A percentile compares a stretch with the other conserved stretches of the same genome.
Conservation (phyloP, 2,329 filamentous ascomycete species). For the Ophiocordyceps camponoti-floridani region DNA sequence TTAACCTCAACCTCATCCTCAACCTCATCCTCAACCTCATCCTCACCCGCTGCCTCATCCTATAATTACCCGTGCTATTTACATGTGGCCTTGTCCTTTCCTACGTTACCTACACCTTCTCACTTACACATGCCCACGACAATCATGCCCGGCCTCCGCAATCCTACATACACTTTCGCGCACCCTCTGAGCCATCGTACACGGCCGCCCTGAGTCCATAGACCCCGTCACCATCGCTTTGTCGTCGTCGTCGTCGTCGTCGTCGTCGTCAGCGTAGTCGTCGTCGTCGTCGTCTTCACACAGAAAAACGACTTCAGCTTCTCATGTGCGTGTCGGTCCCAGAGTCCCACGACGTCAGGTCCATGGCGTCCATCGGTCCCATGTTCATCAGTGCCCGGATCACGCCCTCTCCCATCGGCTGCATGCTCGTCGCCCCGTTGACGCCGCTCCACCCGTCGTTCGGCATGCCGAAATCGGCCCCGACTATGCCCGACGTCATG, state of each 20-base stretch:
- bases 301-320: not conserved
- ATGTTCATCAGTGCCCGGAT: constrained; percentile 39
- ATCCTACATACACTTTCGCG: not conserved
- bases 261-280: not conserved
- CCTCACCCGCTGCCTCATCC: too few relatives aligned
- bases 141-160: not conserved
- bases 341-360: constrained; percentile 29
- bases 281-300: not conserved
- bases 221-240: too few relatives aligned
- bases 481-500: constrained; percentile 6
- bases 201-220: not conserved
- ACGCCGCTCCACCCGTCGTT: constrained; percentile 25
- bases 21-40: too few relatives aligned
- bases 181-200: not conserved
- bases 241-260: not conserved
- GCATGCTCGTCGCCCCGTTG: constrained; percentile 23
- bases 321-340: constrained; percentile 10
- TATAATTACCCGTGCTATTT: too few relatives aligned
- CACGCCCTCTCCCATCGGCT: constrained; percentile 38
- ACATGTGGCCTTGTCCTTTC: too few relatives aligned
- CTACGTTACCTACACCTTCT: not conserved
- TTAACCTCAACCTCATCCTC: too few relatives aligned
- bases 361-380: constrained; percentile 43
- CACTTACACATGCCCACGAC: not conserved
- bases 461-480: constrained; percentile 21